phyloP scores from a whole-genome alignment of 371 early-diverging fungal species.

The Caulochytrium protostelioides region DNA sequence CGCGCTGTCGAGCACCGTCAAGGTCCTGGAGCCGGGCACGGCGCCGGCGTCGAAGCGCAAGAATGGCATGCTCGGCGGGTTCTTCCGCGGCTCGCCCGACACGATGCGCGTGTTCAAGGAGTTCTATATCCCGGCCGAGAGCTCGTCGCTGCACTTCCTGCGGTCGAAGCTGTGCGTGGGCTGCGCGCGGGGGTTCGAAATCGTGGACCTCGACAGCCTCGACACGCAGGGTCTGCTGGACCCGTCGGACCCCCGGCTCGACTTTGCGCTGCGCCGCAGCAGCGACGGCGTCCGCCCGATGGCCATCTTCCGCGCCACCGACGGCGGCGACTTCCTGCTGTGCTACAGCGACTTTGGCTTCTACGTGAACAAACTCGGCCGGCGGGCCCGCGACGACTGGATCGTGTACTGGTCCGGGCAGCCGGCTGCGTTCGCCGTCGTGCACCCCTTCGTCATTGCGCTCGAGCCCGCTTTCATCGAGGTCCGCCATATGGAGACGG shows the following conservation, averaged over 20 bases:
- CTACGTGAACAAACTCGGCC: constrained; percentile 66
- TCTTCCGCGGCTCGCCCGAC: constrained; percentile 29
- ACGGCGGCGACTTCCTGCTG: constrained; percentile 55
- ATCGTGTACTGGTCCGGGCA: constrained; percentile 36
- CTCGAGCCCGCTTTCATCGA: constrained; percentile 76
- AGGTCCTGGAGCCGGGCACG: constrained; percentile 43
- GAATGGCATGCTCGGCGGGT: constrained; percentile 18
- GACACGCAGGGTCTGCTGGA: constrained; percentile 58
- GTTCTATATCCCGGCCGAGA: constrained; percentile 72
- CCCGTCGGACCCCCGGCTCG: constrained; percentile 50
- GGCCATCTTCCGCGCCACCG: constrained; percentile 51
- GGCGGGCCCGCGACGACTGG: constrained; percentile 45
- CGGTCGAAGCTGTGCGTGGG: constrained; percentile 63
- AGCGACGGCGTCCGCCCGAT: constrained; percentile 37
- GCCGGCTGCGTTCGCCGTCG: constrained; percentile 25
- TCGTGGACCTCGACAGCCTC: constrained; percentile 62
- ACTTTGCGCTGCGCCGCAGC: constrained; percentile 48
- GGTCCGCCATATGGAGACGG: constrained; percentile 61
- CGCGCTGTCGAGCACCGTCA: constrained; percentile 43
- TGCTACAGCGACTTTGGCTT: constrained; percentile 84
- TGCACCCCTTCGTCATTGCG: constrained; percentile 65
- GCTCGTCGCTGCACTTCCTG: constrained; percentile 53
- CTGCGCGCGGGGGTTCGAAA: constrained; percentile 73
- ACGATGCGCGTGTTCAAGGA: constrained; percentile 22
- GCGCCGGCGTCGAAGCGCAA: constrained; percentile 29